Evolutionary conservation across 495 filamentous ascomycete species (phyloP).

Genomic region (Penicilliopsis zonata): DNA sequence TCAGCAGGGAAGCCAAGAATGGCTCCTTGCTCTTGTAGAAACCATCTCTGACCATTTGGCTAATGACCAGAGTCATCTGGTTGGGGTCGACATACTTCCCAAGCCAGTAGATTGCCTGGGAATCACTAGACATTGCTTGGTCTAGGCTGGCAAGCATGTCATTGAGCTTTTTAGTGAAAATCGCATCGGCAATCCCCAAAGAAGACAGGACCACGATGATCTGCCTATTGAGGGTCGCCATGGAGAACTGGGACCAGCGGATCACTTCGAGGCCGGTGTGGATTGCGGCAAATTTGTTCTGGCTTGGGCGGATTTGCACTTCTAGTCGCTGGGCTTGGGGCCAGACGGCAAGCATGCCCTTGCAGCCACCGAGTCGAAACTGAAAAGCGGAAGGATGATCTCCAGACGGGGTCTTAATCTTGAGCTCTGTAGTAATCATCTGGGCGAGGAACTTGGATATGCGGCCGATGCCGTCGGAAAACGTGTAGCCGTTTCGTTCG

Average conservation of each 20-base stretch:
- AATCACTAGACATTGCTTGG: conserved; percentile 50
- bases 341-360: conserved; percentile 72
- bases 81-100: conserved; percentile 75
- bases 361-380: conserved; percentile 83
- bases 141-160: conserved; percentile 53
- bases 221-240: conserved; percentile 77
- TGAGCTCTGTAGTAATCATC: conserved; percentile 53
- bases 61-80: conserved; percentile 60
- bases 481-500: conserved; percentile 49
- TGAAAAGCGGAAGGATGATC: conserved; percentile 71
- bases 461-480: conserved; percentile 91
- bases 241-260: conserved; percentile 58
- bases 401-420: conserved; percentile 30
- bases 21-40: conserved; percentile 71
- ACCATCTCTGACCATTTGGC: conserved; percentile 62
- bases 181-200: conserved; percentile 54
- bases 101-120: conserved; percentile 51
- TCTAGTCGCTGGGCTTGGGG: conserved; percentile 46
- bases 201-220: conserved; percentile 73
- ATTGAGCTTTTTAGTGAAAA: conserved; percentile 56
- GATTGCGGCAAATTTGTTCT: conserved; percentile 71
- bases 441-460: conserved; percentile 69
- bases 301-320: conserved; percentile 67
- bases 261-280: conserved; percentile 75
- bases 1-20: conserved; percentile 63